Evolutionary conservation across 345 rosid genomes (phyloP).

Genomic region (Lepidium didymum): DNA sequence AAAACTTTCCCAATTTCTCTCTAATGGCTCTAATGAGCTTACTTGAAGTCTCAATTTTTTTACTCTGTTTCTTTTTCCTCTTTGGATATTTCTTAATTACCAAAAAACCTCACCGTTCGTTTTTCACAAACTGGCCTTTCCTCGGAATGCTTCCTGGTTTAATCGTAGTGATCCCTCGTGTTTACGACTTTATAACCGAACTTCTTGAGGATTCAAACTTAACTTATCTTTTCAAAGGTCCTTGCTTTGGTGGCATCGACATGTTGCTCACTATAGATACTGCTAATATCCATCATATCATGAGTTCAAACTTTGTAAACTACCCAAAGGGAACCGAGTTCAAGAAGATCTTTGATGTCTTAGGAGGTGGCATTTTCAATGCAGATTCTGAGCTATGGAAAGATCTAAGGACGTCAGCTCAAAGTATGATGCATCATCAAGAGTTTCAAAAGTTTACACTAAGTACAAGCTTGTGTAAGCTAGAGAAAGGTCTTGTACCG

Average conservation of each 20-base stretch:
- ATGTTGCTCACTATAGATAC: slow-evolving; percentile 21
- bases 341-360: slow-evolving; percentile 24
- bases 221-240: slow-evolving; percentile 24
- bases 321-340: slow-evolving; percentile 34
- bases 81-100: neutral
- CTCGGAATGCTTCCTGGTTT: slow-evolving; percentile 25
- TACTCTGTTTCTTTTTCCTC: slow-evolving; percentile 5
- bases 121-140: slow-evolving; percentile 16
- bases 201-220: slow-evolving; percentile 14
- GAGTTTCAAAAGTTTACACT: slow-evolving; percentile 21
- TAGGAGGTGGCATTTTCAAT: slow-evolving; percentile 28
- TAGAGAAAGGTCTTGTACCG: slow-evolving; percentile 23
- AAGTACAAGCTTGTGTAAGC: slow-evolving; percentile 12
- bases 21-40: slow-evolving; percentile 18
- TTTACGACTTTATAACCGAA: slow-evolving; percentile 23
- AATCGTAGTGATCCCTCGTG: slow-evolving; percentile 10
- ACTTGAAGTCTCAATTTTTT: slow-evolving; percentile 7
- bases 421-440: slow-evolving; percentile 9
- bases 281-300: slow-evolving; percentile 24
- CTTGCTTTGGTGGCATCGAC: slow-evolving; percentile 14
- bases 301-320: slow-evolving; percentile 29
- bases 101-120: slow-evolving; percentile 11
- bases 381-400: slow-evolving; percentile 29
- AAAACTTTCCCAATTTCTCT: neutral
- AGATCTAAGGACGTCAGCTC: slow-evolving; percentile 23